A percentile compares a stretch with the other conserved stretches of the same genome.
Evolutionary conservation across 192 early-diverging fungal species (phyloP).

Genomic region (Spizellomyces sp.): DNA sequence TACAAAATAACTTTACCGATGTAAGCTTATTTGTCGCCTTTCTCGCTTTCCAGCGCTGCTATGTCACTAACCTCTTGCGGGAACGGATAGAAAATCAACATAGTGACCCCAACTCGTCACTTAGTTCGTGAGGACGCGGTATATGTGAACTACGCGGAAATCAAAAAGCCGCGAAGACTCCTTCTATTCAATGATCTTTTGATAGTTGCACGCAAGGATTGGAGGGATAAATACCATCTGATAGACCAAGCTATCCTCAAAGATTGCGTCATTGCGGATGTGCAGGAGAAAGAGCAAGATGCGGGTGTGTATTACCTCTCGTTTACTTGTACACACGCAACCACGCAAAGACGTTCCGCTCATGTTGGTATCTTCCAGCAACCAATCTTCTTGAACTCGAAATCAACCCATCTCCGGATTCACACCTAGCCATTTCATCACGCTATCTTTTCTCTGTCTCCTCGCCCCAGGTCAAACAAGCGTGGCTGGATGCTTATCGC

Average conservation of each 20-base stretch:
- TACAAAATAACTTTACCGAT: constrained; percentile 51
- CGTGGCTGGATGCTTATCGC: constrained; percentile 56
- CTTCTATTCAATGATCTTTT: constrained; percentile 59
- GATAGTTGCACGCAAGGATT: constrained; percentile 52
- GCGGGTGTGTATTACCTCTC: background rate
- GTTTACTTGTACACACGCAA: no score
- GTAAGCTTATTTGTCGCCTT: constrained; percentile 19
- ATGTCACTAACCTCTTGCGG: background rate
- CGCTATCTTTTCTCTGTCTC: constrained; percentile 43
- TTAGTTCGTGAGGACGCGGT: constrained; percentile 53
- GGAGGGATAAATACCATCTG: constrained; percentile 54
- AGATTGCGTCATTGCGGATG: constrained; percentile 49
- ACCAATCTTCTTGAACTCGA: constrained; percentile 9
- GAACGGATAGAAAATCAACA: constrained; percentile 39
- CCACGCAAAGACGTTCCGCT: no score
- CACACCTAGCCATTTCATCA: background rate
- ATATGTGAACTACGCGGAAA: constrained; percentile 28
- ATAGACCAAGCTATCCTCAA: constrained; percentile 47
- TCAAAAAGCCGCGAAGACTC: constrained; percentile 41
- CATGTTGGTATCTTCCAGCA: background rate
- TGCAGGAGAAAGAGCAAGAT: constrained; percentile 30
- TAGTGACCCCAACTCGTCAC: constrained; percentile 46
- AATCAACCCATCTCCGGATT: background rate
- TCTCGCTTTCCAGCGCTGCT: background rate
- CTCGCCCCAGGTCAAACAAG: constrained; percentile 35